Evolutionary conservation across 108 stramenopile genomes (phyloP), one percentile per base, ranked within the genome.

Genomic region (Fragilaria crotonensis): DNA sequence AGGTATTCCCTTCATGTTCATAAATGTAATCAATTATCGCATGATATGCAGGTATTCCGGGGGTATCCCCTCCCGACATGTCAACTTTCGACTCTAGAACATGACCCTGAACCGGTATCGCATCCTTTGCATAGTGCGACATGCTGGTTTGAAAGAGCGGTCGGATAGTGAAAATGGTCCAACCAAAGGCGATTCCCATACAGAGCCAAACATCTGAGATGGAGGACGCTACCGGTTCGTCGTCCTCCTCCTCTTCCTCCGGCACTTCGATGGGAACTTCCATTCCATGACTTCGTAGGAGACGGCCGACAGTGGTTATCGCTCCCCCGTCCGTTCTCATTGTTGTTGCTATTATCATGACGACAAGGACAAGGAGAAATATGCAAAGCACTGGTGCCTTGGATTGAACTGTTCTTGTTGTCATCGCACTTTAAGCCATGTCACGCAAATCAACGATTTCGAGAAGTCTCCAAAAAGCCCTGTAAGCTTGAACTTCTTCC

Each of bases 201-300:
- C 75, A 81, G 19, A 76, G 45, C 66, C 66, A 76, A 32, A 81
- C 71, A 68, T 81, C 80, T 5, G 69, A 64, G 5, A 77, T 29
- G 7, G 49, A 41, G 7, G 36, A 11, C 36, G 7, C 11, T 41
- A 14, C 14, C 14, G 7, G 11, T 41, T 41, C 36, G 36, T 41
- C 14, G 14, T 7, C 7, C 11, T 7, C 36, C 14, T 14, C 36
- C 14, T 41, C 36, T 41, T 41, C 36, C 7, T 41, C 36, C n/a
- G n/a, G n/a, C n/a, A n/a, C n/a, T 14, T 41, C 36, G 14, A 14
- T 41, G 7, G 36, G 36, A 41, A 14, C 11, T 7, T 7, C 11
- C 36, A 14, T 7, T 41, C 36, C 36, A 41, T 41, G 36, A 41
- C 36, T 41, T 41, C 36, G 36, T 11, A 41, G 36, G 14, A 41